Evolutionary conservation across 768 basidiomycete species (phyloP), one percentile per base, ranked within the genome.

Genomic region (Pisolithus sp.): DNA sequence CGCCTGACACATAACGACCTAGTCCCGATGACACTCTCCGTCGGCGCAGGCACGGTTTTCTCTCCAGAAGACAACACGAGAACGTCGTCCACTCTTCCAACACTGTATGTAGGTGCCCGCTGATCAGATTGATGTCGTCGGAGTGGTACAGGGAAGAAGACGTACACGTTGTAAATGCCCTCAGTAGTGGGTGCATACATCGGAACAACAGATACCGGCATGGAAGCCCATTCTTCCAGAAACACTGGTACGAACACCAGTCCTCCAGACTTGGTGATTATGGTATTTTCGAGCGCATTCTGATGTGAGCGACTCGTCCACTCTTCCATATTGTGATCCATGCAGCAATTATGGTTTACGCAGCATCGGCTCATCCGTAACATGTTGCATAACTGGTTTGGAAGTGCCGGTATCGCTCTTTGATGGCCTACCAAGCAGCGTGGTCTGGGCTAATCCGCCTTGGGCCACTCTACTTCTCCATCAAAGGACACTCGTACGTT

Each of bases 111-210:
- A 34, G 34, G 13, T 13, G 3, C 21, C 18, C 1, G 18, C 23
- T 26, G 7, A 58, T 52, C 4, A 58, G 18, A 7, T 51, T 53
- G 36, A 63, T 34, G 4, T 57, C 31, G 2, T 50, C 46, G 0
- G 62, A 38, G 42, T 70, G 15, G 53, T 46, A 73, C 62, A 49
- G 71, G 31, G n/a, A 18, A 39, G 13, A n/a, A 12, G 23, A 48
- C 66, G n/a, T 36, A 59, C 36, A 79, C 57, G 47, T 58, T 68
- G 68, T 66, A 81, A 15, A 68, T 38, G 1, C 71, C 64, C 4
- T 69, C 52, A 26, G 68, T 71, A 0, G 68, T 70, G 78, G 75
- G 56, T 80, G 79, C 24, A 62, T 2, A 79, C 41, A 57, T 79
- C 79, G 0, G 65, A 60, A 62, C 55, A 1, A 71, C 26, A 2